phyloP scores from a whole-genome alignment of 169 alveolate genomes.

The Eimeria zaria region DNA sequence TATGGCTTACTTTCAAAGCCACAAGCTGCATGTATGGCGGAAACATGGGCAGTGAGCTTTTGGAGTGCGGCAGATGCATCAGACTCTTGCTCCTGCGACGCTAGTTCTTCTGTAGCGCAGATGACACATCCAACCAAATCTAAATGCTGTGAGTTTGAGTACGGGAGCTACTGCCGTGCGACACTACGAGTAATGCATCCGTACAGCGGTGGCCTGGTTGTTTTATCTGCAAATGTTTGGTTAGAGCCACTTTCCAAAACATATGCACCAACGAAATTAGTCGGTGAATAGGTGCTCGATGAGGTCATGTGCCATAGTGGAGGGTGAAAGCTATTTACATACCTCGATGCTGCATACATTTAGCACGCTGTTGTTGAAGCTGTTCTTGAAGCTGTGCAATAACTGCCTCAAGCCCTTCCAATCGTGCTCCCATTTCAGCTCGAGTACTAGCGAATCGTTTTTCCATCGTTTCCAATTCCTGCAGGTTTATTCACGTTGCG shows the following conservation, averaged over 20 bases:
- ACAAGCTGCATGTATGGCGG: constrained; percentile 64
- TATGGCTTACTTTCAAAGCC: constrained; percentile 15
- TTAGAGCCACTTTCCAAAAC: neutral
- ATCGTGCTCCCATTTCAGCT: constrained; percentile 55
- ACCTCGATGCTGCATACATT: constrained; percentile 52
- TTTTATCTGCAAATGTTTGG: neutral
- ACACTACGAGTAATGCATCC: neutral
- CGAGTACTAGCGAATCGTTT: constrained; percentile 44
- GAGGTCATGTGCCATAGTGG: too few species aligned
- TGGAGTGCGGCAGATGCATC: constrained; percentile 50
- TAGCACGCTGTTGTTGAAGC: constrained; percentile 60
- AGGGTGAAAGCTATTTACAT: neutral
- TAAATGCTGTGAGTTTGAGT: neutral
- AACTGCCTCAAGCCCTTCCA: constrained; percentile 62
- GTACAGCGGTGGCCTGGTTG: neutral
- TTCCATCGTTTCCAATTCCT: constrained; percentile 67
- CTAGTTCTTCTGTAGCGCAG: constrained; percentile 59
- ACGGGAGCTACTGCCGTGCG: neutral
- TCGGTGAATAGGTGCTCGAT: neutral
- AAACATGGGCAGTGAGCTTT: constrained; percentile 37
- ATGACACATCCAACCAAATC: neutral
- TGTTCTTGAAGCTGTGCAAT: constrained; percentile 76
- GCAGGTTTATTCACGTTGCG: constrained; percentile 12
- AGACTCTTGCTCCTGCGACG: constrained; percentile 59
- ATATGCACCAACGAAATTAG: neutral